phyloP scores from a whole-genome alignment of 202 grass and related monocot genomes.

The Elaeis oleifera region DNA sequence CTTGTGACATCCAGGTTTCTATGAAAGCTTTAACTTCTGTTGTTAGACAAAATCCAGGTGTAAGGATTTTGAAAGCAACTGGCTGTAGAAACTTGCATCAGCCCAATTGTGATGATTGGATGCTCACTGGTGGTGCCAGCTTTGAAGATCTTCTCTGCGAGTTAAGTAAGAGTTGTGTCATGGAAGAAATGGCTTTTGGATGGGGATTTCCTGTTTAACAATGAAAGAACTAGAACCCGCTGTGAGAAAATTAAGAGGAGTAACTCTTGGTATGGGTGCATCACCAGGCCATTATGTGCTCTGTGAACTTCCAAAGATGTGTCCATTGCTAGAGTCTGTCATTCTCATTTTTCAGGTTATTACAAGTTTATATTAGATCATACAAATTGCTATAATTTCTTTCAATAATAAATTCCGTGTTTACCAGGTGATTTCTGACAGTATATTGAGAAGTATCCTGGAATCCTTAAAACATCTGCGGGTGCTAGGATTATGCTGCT shows the following conservation, averaged over 20 bases:
- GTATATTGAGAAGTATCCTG: conserved; percentile 43
- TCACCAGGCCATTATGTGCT: conserved; percentile 53
- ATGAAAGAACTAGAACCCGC: conserved; percentile 28
- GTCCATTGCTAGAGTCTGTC: conserved; percentile 61
- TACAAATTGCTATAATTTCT: conserved; percentile 1
- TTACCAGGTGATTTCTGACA: conserved; percentile 61
- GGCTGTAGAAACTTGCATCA: conserved; percentile 52
- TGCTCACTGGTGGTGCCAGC: conserved; percentile 13
- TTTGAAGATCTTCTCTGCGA: conserved; percentile 31
- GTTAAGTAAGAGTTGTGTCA: conserved; percentile 18
- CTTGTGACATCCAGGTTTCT: conserved; percentile 51
- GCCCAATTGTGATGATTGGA: neutral
- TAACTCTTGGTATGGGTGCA: conserved; percentile 66
- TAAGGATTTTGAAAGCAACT: conserved; percentile 65
- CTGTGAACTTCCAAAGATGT: conserved; percentile 51
- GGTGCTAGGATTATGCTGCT: conserved; percentile 49
- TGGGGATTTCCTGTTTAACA: conserved; percentile 70
- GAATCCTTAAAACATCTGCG: conserved; percentile 47
- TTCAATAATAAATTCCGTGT: conserved; percentile 15
- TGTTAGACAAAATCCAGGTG: conserved; percentile 48
- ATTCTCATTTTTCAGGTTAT: conserved; percentile 73
- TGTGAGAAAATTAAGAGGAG: conserved; percentile 47
- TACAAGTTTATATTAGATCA: neutral
- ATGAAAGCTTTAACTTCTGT: conserved; percentile 47
- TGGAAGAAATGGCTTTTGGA: conserved; percentile 71